These are phyloP conservation scores for Hypoxylon sp. DNA, from an alignment of 2,329 filamentous ascomycete species.

Conservation along the genomic window DNA sequence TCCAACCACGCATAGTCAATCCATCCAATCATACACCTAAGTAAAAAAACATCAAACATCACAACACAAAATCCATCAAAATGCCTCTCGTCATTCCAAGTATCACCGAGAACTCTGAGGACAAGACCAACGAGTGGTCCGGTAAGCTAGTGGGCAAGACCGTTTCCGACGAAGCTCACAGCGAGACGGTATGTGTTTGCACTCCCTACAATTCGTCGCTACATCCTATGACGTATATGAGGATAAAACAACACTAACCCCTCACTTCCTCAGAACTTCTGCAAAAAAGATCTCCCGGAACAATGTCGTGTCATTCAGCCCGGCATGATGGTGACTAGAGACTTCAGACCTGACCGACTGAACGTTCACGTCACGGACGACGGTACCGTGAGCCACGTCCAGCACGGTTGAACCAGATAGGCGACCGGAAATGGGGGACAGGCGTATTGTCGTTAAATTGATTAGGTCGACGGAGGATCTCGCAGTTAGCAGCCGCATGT, in stretches of 20 bases:
- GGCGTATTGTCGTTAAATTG: too few relatives aligned
- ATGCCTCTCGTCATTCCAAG: conserved; percentile 73
- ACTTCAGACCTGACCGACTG: conserved; percentile 62
- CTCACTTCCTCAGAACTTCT: conserved; percentile 60
- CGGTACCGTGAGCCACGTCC: conserved; percentile 67
- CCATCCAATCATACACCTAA: too few relatives aligned
- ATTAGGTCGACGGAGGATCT: too few relatives aligned
- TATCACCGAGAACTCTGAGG: conserved; percentile 56
- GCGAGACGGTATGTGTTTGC: conserved; percentile 64
- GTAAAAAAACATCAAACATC: not conserved
- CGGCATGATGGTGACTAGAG: conserved; percentile 65
- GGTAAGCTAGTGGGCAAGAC: conserved; percentile 72
- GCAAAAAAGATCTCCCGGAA: conserved; percentile 66
- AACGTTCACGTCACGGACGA: conserved; percentile 69
- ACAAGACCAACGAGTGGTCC: conserved; percentile 64
- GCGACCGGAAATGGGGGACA: too few relatives aligned
- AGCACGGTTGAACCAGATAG: conserved; percentile 63
- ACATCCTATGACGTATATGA: not conserved
- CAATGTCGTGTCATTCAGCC: conserved; percentile 65
- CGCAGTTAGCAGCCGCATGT: too few relatives aligned
- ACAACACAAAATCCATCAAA: conserved; percentile 45
- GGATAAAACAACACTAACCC: conserved; percentile 8
- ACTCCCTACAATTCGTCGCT: not conserved
- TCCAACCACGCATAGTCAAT: not conserved
- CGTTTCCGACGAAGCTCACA: conserved; percentile 59